Base-by-base conservation (phyloP, 345 rosid species). In the Murraya paniculata region DNA sequence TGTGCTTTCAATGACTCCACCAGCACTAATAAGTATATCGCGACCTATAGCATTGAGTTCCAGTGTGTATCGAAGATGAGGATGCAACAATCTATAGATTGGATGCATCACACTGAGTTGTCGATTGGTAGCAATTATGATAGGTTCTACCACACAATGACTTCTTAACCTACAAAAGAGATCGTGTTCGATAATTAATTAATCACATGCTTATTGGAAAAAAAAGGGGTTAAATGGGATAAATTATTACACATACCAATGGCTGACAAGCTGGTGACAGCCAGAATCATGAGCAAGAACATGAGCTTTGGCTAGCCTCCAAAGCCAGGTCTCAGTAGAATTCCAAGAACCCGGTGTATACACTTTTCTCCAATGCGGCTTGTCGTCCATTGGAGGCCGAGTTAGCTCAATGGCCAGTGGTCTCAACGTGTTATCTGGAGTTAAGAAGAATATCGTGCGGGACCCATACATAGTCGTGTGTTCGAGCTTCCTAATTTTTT, bases 81-180 rank as follows among this genome's bases (percentile, higher is more conserved):
- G 98, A 58, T 79, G 88, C 56, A 93, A 55, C 31, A 90, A 80
- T 78, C 86, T 80, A 53, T 87, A 82, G 72, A 93, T 89, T 1
- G 96, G 96, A 80, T 93, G 96, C 93, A 91, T 84, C 1, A 72
- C 86, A 55, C 98, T 93, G 16, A 91, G 88, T 55, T 92, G 97
- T 75, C 98, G 82, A 59, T 90, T 88, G 9, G 91, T 76, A 1
- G 97, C 92, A 75, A 93, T 90, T 78, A 93, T 89, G 58, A 81
- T 89, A 4, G 98, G 98, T 66, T 93, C 98, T 10, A 81, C 83
- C 53, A 85, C 83, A 11, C 89, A 85, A 55, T 94, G 97, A 78
- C 93, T 90, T 83, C 94, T 85, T 25, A 91, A 67, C 98, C 97
- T 93, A 77, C 79, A 73, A 56, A 61, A 5, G 62, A 9, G 14